Evolutionary conservation across 306 rosid species (phyloP).

Genomic region (Erythrophleum fordii): DNA sequence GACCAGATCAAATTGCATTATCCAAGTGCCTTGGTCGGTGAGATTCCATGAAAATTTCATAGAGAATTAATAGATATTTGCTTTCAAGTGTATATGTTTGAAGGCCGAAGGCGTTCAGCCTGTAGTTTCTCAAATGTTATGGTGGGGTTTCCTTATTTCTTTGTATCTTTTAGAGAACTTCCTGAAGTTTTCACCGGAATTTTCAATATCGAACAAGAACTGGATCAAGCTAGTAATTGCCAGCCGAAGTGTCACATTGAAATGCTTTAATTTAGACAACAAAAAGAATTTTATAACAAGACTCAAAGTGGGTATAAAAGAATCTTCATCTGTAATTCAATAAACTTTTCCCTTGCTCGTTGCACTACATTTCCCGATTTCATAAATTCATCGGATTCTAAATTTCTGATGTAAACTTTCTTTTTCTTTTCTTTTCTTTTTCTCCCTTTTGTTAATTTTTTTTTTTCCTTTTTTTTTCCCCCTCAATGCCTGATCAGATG

Average conservation of each 20-base stretch:
- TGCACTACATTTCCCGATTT: conserved; percentile 87
- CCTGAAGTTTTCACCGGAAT: background rate
- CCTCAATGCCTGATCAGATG: conserved; percentile 49
- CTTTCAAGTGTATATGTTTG: too few species aligned
- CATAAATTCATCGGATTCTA: conserved; percentile 66
- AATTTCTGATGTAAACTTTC: conserved; percentile 54
- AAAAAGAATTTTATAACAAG: conserved; percentile 34
- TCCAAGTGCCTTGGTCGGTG: too few species aligned
- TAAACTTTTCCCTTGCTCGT: conserved; percentile 61
- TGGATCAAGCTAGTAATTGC: background rate
- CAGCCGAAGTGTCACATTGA: background rate
- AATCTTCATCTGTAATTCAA: conserved; percentile 69
- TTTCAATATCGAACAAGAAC: background rate
- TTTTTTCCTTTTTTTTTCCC: background rate
- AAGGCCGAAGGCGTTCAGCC: too few species aligned
- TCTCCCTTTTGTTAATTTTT: conserved; percentile 45
- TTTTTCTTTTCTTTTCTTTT: background rate
- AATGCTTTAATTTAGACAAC: too few species aligned
- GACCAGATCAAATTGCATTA: too few species aligned
- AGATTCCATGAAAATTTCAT: too few species aligned
- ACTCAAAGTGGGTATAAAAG: conserved; percentile 50
- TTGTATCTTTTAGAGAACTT: background rate
- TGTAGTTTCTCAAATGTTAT: too few species aligned
- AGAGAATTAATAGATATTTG: too few species aligned
- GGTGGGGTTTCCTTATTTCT: background rate